Evolutionary conservation across 2,329 filamentous ascomycete species (phyloP).

Genomic region (Fusarium illudens): DNA sequence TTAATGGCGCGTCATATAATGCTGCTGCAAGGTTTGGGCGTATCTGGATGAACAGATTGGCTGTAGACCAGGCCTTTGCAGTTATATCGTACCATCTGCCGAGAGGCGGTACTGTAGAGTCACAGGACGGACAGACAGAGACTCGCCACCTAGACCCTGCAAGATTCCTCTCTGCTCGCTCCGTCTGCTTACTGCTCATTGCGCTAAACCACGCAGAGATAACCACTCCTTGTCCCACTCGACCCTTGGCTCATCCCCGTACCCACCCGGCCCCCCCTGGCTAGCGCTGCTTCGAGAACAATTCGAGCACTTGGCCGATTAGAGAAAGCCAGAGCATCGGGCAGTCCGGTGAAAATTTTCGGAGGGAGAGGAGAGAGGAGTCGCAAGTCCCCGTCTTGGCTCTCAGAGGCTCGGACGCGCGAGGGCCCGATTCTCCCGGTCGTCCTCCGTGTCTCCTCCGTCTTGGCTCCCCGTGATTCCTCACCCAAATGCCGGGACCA

Average conservation of each 20-base stretch:
- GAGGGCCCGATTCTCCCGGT: not conserved
- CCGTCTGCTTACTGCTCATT: not conserved
- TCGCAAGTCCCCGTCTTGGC: constrained; percentile 15
- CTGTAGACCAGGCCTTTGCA: too few relatives aligned
- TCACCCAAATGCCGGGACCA: not conserved
- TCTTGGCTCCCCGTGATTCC: not conserved
- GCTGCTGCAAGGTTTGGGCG: not conserved
- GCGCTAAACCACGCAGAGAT: not conserved
- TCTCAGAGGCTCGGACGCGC: not conserved
- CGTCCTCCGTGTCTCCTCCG: not conserved
- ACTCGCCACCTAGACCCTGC: constrained; percentile 4
- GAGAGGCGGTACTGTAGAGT: too few relatives aligned
- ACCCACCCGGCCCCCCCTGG: constrained; percentile 16
- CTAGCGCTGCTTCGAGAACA: constrained; percentile 32
- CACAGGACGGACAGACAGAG: too few relatives aligned
- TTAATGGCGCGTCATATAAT: not conserved
- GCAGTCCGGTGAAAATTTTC: constrained; percentile 18
- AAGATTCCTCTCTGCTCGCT: constrained; percentile 2
- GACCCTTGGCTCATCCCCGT: not conserved
- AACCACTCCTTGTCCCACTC: constrained; percentile 3
- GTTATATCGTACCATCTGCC: constrained; percentile 18
- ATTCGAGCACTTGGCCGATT: constrained; percentile 18
- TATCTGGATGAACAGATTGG: not conserved
- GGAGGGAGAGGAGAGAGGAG: not conserved
- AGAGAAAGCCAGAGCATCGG: not conserved